These are phyloP conservation scores for Scenedesmus sp. DNA, from an alignment of 163 green algal genomes.

Conservation along the genomic window DNA sequence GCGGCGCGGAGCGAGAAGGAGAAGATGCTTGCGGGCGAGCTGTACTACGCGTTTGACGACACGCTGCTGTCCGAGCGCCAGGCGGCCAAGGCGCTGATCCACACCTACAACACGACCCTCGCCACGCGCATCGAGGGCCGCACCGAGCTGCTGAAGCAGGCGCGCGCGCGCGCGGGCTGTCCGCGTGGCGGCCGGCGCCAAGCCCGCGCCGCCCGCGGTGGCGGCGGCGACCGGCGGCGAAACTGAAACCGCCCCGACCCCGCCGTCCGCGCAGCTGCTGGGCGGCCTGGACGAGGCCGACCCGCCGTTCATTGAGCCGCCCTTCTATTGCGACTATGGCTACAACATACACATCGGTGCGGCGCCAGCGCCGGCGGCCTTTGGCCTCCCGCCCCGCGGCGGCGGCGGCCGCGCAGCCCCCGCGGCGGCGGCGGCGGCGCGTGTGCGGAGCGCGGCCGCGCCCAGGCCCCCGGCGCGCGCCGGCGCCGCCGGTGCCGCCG, in stretches of 20 bases:
- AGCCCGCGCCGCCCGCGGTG: too few relatives aligned
- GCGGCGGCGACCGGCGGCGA: too few relatives aligned
- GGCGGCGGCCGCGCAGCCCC: too few relatives aligned
- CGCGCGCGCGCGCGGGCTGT: too few relatives aligned
- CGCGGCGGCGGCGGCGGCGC: too few relatives aligned
- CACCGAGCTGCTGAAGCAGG: too few relatives aligned
- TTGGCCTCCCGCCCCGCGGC: neutral
- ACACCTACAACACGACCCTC: neutral
- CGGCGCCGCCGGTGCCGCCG: too few relatives aligned
- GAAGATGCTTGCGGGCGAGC: slow-evolving; percentile 45
- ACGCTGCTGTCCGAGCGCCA: slow-evolving; percentile 25
- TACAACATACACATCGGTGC: slow-evolving; percentile 43
- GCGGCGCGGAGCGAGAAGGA: slow-evolving; percentile 42
- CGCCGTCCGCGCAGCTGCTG: slow-evolving; percentile 34
- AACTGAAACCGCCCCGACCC: neutral
- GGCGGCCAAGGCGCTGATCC: neutral
- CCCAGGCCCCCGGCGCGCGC: too few relatives aligned
- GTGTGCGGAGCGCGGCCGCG: too few relatives aligned
- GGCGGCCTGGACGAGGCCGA: slow-evolving; percentile 29
- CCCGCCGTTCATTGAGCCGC: slow-evolving; percentile 44
- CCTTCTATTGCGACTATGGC: slow-evolving; percentile 38
- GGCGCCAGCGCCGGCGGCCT: neutral
- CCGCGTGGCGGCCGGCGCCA: too few relatives aligned
- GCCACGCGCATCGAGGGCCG: too few relatives aligned
- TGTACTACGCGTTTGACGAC: slow-evolving; percentile 33